Evolutionary conservation across 768 basidiomycete genomes (phyloP), one percentile per base, ranked within the genome.

Genomic region (Hydnum rufescens): DNA sequence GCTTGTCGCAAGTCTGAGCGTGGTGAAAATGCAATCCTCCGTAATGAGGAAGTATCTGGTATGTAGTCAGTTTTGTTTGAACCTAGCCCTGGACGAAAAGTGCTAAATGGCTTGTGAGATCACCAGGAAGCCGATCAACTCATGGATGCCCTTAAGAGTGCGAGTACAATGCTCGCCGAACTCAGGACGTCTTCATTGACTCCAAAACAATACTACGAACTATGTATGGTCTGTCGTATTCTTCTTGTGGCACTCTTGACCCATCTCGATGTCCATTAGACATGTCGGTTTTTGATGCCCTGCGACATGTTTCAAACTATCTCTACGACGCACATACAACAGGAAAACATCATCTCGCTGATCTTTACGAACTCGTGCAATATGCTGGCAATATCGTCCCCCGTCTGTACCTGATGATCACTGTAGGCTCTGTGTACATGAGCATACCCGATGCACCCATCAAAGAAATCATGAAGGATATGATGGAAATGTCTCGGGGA

Each of bases 381-480:
- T 99, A 93, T 64, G 89, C 89, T 32, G 88, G 89, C 63, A 93
- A 92, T 64, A 92, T 95, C 64, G 81, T 93, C 48, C 89, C 89
- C 25, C 78, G 89, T 18, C 72, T 87, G 32, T 88, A 97, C 67
- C 84, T 97, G 61, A 97, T 99, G 95, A 95, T 97, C 60, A 97
- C 95, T 34, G 93, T 99, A 56, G 95, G 95, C 57, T 87, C 93
- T 0, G 92, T 97, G 32, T 99, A 96, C 72, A 97, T 99, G 95
- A 90, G 89, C 28, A 80, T 96, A 50, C 79, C 89, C 2, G 93
- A 95, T 54, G 92, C 93, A 5, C 93, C 93, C 3, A 80, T 97
- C 53, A 95, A 90, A 71, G 93, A 99, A 69, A 89, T 99, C 57
- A 99, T 97, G 93, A 97, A 95, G 73, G 95, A 99, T 66, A 96